Evolutionary conservation across 2,329 filamentous ascomycete species (phyloP), one percentile per base, ranked within the genome.

Genomic region (Teratosphaeria nubilosa): DNA sequence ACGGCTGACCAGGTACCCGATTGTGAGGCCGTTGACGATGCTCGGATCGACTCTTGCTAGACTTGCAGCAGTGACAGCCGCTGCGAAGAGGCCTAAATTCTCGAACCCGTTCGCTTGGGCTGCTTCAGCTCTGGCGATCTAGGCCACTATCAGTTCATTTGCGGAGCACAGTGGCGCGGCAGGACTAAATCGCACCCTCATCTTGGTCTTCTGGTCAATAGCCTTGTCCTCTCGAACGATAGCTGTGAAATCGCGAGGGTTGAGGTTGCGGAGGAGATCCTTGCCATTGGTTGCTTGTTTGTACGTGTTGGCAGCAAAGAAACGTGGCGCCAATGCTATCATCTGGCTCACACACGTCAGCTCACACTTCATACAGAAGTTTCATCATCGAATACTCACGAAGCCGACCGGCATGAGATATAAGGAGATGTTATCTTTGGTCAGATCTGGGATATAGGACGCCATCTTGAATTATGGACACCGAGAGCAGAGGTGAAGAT

Each of bases 91-190:
- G 16, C 70, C 70, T 5, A 77, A 55, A 54, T 74, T 76, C 62
- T 76, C 74, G 48, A 74, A 69, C 16, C 70, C 69, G 56, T 76
- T 76, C 9, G 60, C 58, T 58, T 69, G 66, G 2, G 74, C 74
- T 5, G 66, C 68, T 63, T 76, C 73, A 31, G 70, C 70, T 25
- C 74, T 70, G 37, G 66, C 51, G 56, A 76, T 69, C 2, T 56
- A 63, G 32, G 61, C 14, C 13, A 16, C 1, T 4, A 41, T 41
- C 13, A 41, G 34, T 41, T 5, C 34, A n/a, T 14, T 16, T 41
- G 13, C 27, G 10, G 3, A 16, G 3, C 11, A 14, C 14, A 41
- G 16, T 41, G 34, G 5, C 3, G 5, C 4, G 34, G 16, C 34
- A 5, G 27, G 27, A 14, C 14, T 11, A 5, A 11, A n/a, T n/a